Base-by-base conservation (phyloP, 1,284 basidiomycete species). In the Rhodofomes roseus region DNA sequence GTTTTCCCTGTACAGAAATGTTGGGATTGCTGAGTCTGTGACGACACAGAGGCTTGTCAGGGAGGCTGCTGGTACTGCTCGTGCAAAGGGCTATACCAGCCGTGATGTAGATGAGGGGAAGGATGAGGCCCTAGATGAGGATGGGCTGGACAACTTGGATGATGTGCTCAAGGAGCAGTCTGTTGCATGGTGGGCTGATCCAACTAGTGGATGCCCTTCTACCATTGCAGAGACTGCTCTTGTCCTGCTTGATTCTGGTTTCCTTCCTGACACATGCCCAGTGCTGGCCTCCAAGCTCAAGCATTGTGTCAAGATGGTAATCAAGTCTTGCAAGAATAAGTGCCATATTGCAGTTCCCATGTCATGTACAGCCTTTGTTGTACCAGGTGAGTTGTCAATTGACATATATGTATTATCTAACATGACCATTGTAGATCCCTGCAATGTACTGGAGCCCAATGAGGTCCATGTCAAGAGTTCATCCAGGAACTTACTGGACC, bases 381-480 rank as follows among this genome's bases (percentile, higher is more conserved):
- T 79, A 9, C 78, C 78, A 40, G 77, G 78, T 77, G 51, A 58
- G 66, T 56, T 46, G 5, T 4, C 9, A n/a, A 22, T 16, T 12
- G 12, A 29, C 14, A 22, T n/a, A 11, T 4, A 51, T 6, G 50
- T n/a, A 20, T 29, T 29, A 27, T 16, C 16, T 29, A 41, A 11
- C 4, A 31, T 20, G n/a, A n/a, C 11, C 31, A 18, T 41, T 14
- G 16, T 55, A 80, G 78, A 80, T 65, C 72, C 73, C 8, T 66
- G 63, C 51, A 72, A 70, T 6, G 69, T 75, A 0, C 61, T 80
- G 1, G 62, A 68, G 27, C 66, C 71, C n/a, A 70, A 74, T 22
- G 73, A 80, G 51, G 73, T 79, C 5, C 72, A 76, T 34, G 62
- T 77, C 40, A 76, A 73, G 59, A 70, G 65, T 18, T 76, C 74